Base-by-base conservation (phyloP, 176 grass and related monocot genomes). In the Carex parvula region DNA sequence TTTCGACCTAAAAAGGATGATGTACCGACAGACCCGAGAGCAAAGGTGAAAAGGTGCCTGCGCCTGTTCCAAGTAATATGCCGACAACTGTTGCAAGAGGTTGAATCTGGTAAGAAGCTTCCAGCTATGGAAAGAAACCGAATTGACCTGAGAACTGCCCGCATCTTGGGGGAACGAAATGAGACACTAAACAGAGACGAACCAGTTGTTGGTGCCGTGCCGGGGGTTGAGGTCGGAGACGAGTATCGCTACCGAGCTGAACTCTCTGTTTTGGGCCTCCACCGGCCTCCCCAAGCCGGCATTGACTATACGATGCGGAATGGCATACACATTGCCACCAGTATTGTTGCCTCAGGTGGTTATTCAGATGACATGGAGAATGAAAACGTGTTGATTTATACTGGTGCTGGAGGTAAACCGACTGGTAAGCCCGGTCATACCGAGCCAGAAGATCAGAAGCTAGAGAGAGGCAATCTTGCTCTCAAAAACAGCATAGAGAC, bases 381-480 rank as follows among this genome's bases (percentile, higher is more conserved):
- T 21, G 29, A 58, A 33, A 37, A 82, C 15, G n/a, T 82, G 18
- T 66, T 82, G 37, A 82, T 82, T 66, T 82, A 82, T 67, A 82
- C 80, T 3, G 80, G 80, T 44, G 59, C 80, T 20, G 80, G 80
- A 48, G 80, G 80, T 3, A 14, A 82, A 35, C 80, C 80, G 4
- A 82, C 60, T 9, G 44, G 39, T 8, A 82, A 82, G 62, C 62
- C 59, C 0, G 80, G 80, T 17, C 60, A 64, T 42, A 48, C 41
- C 22, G 11, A 46, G 30, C 80, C 80, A 32, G 20, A 82, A 35
- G 92, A 97, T 57, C 94, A 97, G 83, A 94, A 94, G 66, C 84
- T 97, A 55, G 86, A 90, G 73, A 87, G 50, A 59, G 94, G 94
- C 17, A 97, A 97, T 79, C 90, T 97, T 26, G 94, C 94, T 68